Evolutionary conservation across 1,284 basidiomycete species (phyloP), one percentile per base, ranked within the genome.

Genomic region (Rhodotorula glutinis): DNA sequence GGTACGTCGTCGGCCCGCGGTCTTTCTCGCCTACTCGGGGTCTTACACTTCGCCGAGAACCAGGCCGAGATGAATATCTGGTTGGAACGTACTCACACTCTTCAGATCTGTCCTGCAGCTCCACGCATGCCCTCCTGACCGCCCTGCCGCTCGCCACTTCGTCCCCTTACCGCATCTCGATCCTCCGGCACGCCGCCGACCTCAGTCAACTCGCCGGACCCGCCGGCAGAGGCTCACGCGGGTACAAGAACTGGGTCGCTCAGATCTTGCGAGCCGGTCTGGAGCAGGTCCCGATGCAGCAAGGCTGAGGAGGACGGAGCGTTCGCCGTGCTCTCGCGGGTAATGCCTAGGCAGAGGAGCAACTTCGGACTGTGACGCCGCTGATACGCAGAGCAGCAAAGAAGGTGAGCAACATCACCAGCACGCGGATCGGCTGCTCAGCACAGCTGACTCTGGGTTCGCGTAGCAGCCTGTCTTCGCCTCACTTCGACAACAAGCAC

Each of bases 101-200:
- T 21, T n/a, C n/a, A n/a, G n/a, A n/a, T n/a, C 19, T 33, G 2
- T n/a, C 23, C 29, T 14, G 8, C 52, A 67, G 66, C 30, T 52
- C 58, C 23, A 53, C 66, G 17, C 54, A 56, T 33, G 38, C 52
- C n/a, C 51, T 68, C 27, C 38, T 68, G 13, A 61, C 66, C 38
- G 55, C 62, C 23, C 62, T 68, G 11, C 59, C 66, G 11, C 62
- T 68, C 53, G n/a, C 63, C n/a, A 11, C 33, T 19, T 27, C 43
- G 5, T 10, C 56, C 0, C 13, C 43, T 8, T 65, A 59, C 56
- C 62, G 59, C n/a, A 38, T 68, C n/a, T 9, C 33, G 0, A 1
- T 58, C 29, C 30, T 68, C 19, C 16, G 23, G n/a, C 52, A 68
- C 47, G 58, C 62, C 38, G 23, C 29, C 14, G 56, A 68, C 25